Evolutionary conservation across 202 grass and related monocot genomes (phyloP).

Genomic region (Miscanthus sacchariflorus): DNA sequence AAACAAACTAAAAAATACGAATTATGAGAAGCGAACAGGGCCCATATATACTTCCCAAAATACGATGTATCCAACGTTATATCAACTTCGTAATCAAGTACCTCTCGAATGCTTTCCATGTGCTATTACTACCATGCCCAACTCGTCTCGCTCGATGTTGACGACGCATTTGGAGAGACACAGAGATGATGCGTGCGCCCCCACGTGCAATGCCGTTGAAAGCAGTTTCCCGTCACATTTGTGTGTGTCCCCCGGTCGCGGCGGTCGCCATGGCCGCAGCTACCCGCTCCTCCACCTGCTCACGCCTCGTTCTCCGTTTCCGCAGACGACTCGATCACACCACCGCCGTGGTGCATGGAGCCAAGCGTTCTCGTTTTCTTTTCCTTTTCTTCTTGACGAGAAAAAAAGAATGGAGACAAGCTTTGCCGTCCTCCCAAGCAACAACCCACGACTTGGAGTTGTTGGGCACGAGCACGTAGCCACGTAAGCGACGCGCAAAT

Average conservation of each 20-base stretch:
- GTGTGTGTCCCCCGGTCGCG: neutral
- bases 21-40: too few species aligned
- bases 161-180: neutral
- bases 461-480: too few species aligned
- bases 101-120: too few species aligned
- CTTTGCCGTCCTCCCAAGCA: constrained; percentile 13
- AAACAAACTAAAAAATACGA: too few species aligned
- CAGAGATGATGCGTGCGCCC: neutral
- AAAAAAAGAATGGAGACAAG: neutral
- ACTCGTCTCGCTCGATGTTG: neutral
- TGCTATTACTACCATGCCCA: too few species aligned
- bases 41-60: too few species aligned
- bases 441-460: neutral
- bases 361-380: neutral
- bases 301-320: neutral
- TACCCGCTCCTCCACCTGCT: neutral
- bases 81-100: too few species aligned
- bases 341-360: neutral
- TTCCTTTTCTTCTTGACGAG: neutral
- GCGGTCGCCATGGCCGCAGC: neutral
- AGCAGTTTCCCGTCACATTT: neutral
- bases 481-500: neutral
- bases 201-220: constrained; percentile 18
- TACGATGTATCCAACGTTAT: too few species aligned
- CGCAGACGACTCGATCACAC: constrained; percentile 4